These are phyloP conservation scores for Crithidia bombi DNA, from an alignment of 208 protist genomes.

Conservation along the genomic window DNA sequence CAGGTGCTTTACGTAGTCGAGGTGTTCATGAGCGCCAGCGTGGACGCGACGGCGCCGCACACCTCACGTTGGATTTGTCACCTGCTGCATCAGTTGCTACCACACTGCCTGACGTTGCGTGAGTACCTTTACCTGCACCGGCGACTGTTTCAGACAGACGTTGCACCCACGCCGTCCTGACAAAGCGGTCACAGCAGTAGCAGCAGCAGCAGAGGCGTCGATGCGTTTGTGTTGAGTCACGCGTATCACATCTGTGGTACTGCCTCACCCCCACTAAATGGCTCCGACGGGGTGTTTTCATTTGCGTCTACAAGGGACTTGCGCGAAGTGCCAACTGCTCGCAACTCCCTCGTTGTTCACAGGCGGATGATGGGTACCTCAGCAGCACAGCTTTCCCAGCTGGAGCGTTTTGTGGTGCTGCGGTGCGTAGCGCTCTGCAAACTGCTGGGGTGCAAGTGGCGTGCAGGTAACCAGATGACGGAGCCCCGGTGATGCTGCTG, in stretches of 20 bases:
- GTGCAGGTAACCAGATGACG: background rate
- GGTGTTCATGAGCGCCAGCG: constrained; percentile 18
- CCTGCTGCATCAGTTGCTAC: background rate
- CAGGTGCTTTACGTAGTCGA: constrained; percentile 26
- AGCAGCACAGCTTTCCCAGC: background rate
- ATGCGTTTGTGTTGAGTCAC: background rate
- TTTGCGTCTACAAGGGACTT: no score
- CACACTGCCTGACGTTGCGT: background rate
- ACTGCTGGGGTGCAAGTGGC: background rate
- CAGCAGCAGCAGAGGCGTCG: background rate
- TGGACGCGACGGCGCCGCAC: constrained; percentile 15
- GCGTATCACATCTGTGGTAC: background rate
- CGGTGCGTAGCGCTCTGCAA: constrained; percentile 7
- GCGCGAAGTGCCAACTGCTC: no score
- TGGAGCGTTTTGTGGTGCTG: background rate
- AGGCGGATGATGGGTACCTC: background rate
- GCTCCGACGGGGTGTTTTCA: no score
- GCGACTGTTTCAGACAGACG: constrained; percentile 1
- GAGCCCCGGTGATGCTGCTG: background rate
- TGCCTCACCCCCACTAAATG: no score
- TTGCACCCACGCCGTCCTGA: background rate
- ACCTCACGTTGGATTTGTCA: constrained; percentile 14
- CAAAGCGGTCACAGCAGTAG: background rate
- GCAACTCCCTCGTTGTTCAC: background rate
- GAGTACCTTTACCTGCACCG: constrained; percentile 20